Base-by-base conservation (phyloP, 129 eudicot genomes). In the Chrysanthemum lavandulifolium region DNA sequence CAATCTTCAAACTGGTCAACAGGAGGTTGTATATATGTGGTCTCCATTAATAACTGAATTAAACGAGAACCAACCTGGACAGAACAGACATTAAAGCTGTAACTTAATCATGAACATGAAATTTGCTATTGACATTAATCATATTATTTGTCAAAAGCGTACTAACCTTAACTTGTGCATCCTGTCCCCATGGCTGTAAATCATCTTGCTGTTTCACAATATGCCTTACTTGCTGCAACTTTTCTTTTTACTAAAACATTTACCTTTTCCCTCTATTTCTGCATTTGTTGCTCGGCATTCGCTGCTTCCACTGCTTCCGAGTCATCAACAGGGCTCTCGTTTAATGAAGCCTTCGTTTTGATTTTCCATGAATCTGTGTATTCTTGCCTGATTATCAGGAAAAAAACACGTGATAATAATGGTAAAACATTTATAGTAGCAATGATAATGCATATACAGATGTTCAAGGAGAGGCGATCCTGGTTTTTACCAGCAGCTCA, bases 11-110 rank as follows among this genome's bases (percentile, higher is more conserved):
- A 68, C 61, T 93, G 92, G 60, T 84, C 89, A 73, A 78, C 84
- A 52, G 97, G 92, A 74, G 98, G 96, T 69, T 87, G 98, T 80
- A 93, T 93, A 76, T 85, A 90, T 54, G 98, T 97, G 40, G 97
- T 89, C 83, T 93, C 89, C 56, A 80, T 80, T 47, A 93, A 81
- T 71, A 93, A 70, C 84, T 93, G 90, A 69, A 93, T 90, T 81
- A 93, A 79, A 68, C 92, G 95, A 81, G 86, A 79, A 48, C 98
- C 98, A 67, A 93, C 95, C 97, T 91, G 80, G 36, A 57, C 64
- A 57, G 19, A 68, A 58, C 51, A n/a, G 13, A 59, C 19, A 33
- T 40, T 68, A 27, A 52, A 52, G 27, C 50, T 58, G 40, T 45
- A 23, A 6, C 2, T 77, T 8, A 78, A 63, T 70, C 19, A 71